Base-by-base conservation (phyloP, 2,329 filamentous ascomycete species). In the Curvularia lunata region DNA sequence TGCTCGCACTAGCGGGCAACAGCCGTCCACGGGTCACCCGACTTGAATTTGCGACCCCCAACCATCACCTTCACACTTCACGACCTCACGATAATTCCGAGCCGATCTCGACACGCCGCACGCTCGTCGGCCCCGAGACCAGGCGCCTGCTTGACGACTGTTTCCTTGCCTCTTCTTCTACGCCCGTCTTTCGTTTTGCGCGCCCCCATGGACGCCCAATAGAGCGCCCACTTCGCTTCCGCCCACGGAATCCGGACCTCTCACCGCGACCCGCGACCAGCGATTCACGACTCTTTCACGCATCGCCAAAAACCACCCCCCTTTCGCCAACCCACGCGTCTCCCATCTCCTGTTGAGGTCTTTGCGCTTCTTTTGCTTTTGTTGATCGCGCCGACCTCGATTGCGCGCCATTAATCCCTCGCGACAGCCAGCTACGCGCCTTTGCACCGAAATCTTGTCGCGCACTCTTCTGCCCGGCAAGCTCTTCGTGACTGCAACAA, bases 41-140 rank as follows among this genome's bases (percentile, higher is more conserved):
- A 59, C 55, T 52, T 55, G 52, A 55, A 63, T 57, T 60, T 56
- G 52, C 58, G 54, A 54, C 53, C 54, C 61, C 59, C 62, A 58
- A 57, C 55, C 58, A 64, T 58, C 63, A 64, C 57, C 52, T 56
- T 53, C 60, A 60, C 54, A 52, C 58, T 56, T 64, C 65, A 64
- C 64, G 60, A 63, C 63, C 47, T 68, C 65, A 68, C 65, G 61
- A 69, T 54, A 56, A 49, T 57, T 46, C 51, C 55, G 59, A 65
- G 63, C 64, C 64, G 61, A 54, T 61, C 64, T 61, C 63, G 63
- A 30, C 64, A 64, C 59, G 62, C 66, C 66, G 61, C 67, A 63
- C 61, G 62, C 63, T 66, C 54, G 68, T 68, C 68, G 64, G 59
- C 67, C 63, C 55, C 47, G 49, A 59, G 48, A 51, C 55, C 42